Evolutionary conservation across 441 rosid species (phyloP).

Genomic region (Gossypium laxum): DNA sequence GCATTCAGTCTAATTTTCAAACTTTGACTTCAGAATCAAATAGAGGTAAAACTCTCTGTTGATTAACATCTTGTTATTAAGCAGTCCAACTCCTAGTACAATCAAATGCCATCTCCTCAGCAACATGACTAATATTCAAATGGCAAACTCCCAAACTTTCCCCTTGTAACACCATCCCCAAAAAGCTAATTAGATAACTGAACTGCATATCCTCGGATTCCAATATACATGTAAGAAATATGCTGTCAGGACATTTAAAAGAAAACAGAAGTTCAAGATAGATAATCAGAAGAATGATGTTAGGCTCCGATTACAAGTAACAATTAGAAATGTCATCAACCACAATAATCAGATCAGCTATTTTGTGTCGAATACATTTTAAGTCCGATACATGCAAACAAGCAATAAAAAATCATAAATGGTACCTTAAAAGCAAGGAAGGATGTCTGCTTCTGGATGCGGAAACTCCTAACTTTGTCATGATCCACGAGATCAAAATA

Average conservation of each 20-base stretch:
- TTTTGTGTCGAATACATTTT: not conserved
- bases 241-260: not conserved
- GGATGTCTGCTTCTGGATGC: constrained; percentile 70
- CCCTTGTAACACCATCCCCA: not conserved
- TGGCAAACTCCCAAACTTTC: not conserved
- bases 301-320: not conserved
- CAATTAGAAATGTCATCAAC: not conserved
- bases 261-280: not conserved
- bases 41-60: not conserved
- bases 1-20: not conserved
- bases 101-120: not conserved
- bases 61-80: not conserved
- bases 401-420: constrained; percentile 3
- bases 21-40: not conserved
- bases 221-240: not conserved
- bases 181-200: not conserved
- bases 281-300: not conserved
- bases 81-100: not conserved
- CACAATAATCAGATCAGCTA: not conserved
- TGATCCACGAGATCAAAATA: constrained; percentile 92
- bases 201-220: not conserved
- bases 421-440: constrained; percentile 69
- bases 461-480: constrained; percentile 76
- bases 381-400: not conserved
- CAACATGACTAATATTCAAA: not conserved